Conservation (phyloP, 345 rosid genomes). For the Citrus sp. region DNA sequence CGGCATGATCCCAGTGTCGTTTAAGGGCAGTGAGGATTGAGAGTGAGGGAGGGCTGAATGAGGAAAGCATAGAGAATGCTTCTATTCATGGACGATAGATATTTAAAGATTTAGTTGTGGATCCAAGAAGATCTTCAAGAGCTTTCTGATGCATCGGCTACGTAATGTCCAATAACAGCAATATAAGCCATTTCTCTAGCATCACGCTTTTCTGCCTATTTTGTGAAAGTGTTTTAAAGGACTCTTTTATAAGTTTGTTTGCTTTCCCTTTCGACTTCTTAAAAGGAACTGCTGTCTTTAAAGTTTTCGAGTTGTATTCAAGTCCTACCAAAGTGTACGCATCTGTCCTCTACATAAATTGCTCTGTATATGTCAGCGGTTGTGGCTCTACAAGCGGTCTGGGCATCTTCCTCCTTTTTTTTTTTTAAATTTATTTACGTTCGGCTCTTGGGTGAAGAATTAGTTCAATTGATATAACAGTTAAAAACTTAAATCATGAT, state of each 20-base stretch:
- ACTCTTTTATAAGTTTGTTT: slow-evolving; percentile 15
- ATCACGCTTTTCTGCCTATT: slow-evolving; percentile 24
- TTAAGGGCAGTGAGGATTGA: slow-evolving; percentile 7
- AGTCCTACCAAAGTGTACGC: background rate
- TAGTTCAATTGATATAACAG: no score
- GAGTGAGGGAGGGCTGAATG: slow-evolving; percentile 11
- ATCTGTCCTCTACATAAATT: background rate
- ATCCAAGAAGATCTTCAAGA: slow-evolving; percentile 60
- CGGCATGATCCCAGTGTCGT: slow-evolving; percentile 9
- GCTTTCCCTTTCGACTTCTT: slow-evolving; percentile 16
- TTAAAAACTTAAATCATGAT: no score
- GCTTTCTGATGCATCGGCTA: slow-evolving; percentile 49
- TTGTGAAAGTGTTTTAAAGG: slow-evolving; percentile 9
- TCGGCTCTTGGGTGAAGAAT: no score
- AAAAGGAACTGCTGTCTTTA: background rate
- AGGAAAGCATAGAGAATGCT: slow-evolving; percentile 28
- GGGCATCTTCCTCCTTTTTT: no score
- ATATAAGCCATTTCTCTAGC: slow-evolving; percentile 33
- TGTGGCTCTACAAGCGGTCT: background rate
- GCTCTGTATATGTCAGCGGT: background rate
- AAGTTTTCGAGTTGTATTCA: background rate
- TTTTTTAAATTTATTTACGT: no score
- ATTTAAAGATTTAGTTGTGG: slow-evolving; percentile 39
- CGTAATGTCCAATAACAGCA: slow-evolving; percentile 45
- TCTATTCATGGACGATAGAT: slow-evolving; percentile 27